Evolutionary conservation across 2,329 filamentous ascomycete species (phyloP).

Genomic region (Sclerotinia subarctica): DNA sequence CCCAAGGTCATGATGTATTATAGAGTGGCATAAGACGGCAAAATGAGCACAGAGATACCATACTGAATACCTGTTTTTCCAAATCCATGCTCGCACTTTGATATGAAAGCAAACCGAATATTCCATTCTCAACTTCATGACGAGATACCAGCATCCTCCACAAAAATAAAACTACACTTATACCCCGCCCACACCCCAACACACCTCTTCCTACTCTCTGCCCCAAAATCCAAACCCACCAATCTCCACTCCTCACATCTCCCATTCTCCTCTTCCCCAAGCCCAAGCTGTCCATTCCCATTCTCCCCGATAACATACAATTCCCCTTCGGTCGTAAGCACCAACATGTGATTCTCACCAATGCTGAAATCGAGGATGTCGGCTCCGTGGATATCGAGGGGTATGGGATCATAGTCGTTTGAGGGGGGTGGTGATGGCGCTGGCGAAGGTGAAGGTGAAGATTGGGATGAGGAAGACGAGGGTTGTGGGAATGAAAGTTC

Average conservation of each 20-base stretch:
- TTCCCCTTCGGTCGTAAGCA: slow-evolving; percentile 48
- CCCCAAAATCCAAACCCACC: slow-evolving; percentile 27
- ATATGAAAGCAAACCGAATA: background rate
- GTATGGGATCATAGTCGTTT: slow-evolving; percentile 25
- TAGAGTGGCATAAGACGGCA: slow-evolving; percentile 38
- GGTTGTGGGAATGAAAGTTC: slow-evolving; percentile 2
- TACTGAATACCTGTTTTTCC: slow-evolving; percentile 3
- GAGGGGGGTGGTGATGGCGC: no score
- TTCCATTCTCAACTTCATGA: background rate
- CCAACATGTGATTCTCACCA: slow-evolving; percentile 58
- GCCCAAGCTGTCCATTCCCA: slow-evolving; percentile 57
- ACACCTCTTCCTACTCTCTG: slow-evolving; percentile 27
- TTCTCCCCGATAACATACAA: slow-evolving; percentile 58
- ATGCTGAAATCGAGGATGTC: slow-evolving; percentile 57
- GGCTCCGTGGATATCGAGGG: slow-evolving; percentile 42
- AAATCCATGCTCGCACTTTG: background rate
- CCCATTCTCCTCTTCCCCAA: slow-evolving; percentile 32
- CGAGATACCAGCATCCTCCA: slow-evolving; percentile 23
- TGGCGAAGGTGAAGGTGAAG: background rate
- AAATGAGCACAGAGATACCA: slow-evolving; percentile 37
- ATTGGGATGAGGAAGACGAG: background rate
- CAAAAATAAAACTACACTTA: slow-evolving; percentile 37
- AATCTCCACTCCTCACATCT: slow-evolving; percentile 31
- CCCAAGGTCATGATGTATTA: slow-evolving; percentile 38
- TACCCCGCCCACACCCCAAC: slow-evolving; percentile 35